Evolutionary conservation across 148 eudicot species (phyloP).

Genomic region (Rhododendron vialii): DNA sequence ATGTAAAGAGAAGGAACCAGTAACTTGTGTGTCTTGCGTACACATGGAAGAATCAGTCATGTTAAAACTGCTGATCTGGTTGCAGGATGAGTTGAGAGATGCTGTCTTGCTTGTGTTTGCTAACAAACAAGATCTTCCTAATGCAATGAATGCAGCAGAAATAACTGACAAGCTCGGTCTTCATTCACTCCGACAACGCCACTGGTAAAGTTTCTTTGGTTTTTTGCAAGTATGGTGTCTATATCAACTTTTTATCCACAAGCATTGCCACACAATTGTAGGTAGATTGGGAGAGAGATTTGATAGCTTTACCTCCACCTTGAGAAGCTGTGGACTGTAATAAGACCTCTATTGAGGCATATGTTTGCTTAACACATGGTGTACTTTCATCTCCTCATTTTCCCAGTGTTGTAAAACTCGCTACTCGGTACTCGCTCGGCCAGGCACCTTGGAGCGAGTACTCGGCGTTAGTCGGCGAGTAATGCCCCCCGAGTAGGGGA

Average conservation of each 20-base stretch:
- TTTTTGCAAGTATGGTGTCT: background rate
- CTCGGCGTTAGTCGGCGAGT: too few relatives aligned
- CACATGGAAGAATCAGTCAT: background rate
- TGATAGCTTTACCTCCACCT: background rate
- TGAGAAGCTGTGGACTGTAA: background rate
- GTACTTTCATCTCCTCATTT: background rate
- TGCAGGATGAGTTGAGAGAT: slow-evolving; percentile 52
- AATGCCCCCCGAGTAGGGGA: too few relatives aligned
- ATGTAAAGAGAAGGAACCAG: background rate
- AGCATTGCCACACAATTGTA: background rate
- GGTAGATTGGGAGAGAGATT: background rate
- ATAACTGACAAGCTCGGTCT: slow-evolving; percentile 56
- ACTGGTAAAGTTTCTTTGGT: slow-evolving; percentile 33
- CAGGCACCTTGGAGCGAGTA: too few relatives aligned
- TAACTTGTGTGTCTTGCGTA: background rate
- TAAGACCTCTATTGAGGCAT: background rate
- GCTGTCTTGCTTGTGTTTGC: slow-evolving; percentile 55
- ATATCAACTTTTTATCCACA: background rate
- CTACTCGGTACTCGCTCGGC: too few relatives aligned
- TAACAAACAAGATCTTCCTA: slow-evolving; percentile 60
- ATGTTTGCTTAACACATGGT: background rate
- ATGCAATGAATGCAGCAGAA: slow-evolving; percentile 47
- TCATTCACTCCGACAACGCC: slow-evolving; percentile 58
- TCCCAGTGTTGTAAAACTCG: background rate
- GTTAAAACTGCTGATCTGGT: background rate